These are phyloP conservation scores for Cytospora leucostoma DNA, from an alignment of 2,329 filamentous ascomycete genomes.

Conservation along the genomic window DNA sequence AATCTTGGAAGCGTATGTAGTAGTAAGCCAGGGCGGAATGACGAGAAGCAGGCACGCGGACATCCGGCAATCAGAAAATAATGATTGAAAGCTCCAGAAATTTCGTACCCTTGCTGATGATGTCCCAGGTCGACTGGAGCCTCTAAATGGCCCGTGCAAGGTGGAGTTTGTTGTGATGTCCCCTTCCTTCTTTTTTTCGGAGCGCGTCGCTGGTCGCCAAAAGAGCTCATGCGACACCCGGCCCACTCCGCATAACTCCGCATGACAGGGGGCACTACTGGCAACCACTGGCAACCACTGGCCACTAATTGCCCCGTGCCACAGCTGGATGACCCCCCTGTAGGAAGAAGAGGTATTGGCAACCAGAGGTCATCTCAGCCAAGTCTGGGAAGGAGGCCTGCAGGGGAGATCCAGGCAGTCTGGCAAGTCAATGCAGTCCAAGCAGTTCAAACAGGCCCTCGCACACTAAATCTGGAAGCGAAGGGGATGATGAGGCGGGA, in stretches of 20 bases:
- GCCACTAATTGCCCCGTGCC: conserved; percentile 17
- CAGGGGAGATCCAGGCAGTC: not conserved
- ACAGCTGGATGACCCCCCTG: conserved; percentile 18
- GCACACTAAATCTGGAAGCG: not conserved
- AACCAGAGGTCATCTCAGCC: too few species aligned
- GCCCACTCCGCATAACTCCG: conserved; percentile 4
- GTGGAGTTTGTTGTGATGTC: conserved; percentile 15
- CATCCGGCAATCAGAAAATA: conserved; percentile 21
- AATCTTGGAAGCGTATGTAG: conserved; percentile 7
- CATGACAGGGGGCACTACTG: conserved; percentile 10
- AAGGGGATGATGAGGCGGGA: not conserved
- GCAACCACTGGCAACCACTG: not conserved
- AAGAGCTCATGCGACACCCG: conserved; percentile 15
- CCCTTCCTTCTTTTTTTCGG: conserved; percentile 4
- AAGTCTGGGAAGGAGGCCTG: not conserved
- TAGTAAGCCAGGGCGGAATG: conserved; percentile 11
- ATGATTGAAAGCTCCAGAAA: conserved; percentile 9
- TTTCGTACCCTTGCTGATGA: not conserved
- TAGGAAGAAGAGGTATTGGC: not conserved
- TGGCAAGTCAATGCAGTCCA: not conserved
- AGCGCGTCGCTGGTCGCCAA: conserved; percentile 7
- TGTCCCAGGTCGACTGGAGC: not conserved
- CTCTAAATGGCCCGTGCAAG: conserved; percentile 4
- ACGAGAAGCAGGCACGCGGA: conserved; percentile 18
- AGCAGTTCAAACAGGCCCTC: not conserved